A percentile compares a stretch with the other conserved stretches of the same genome.
Evolutionary conservation across 345 rosid species (phyloP).

Genomic region (Geranium rotundifolium): DNA sequence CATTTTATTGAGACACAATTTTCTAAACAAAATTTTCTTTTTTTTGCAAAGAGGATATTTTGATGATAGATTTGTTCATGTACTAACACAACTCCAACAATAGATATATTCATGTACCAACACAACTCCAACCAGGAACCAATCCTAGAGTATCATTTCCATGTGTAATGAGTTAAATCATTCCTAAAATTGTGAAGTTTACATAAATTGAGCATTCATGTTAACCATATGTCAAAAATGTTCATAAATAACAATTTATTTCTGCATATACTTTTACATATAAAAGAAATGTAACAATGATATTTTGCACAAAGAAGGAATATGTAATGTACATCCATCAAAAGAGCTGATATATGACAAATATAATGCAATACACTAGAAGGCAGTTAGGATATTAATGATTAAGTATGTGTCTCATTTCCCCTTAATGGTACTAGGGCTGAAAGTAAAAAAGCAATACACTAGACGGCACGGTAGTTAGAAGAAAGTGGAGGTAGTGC

Average conservation of each 20-base stretch:
- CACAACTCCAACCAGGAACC: background rate
- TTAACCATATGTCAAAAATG: background rate
- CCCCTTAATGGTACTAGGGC: too few species aligned
- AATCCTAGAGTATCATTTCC: background rate
- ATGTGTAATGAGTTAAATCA: background rate
- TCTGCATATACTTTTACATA: background rate
- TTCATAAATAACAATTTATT: too few species aligned
- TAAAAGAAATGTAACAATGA: background rate
- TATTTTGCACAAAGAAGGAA: background rate
- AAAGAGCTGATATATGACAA: too few species aligned
- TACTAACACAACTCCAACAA: background rate
- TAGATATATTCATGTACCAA: background rate
- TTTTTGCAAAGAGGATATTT: too few species aligned
- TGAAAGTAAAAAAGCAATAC: too few species aligned
- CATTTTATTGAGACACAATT: too few species aligned
- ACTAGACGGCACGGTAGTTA: background rate
- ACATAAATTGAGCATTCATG: background rate
- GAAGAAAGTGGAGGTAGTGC: constrained; percentile 3
- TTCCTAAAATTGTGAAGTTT: background rate
- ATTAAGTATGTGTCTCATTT: too few species aligned
- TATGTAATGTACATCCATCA: background rate
- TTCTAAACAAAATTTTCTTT: too few species aligned
- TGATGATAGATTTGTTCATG: background rate
- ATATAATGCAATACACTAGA: too few species aligned
- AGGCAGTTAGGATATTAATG: background rate